Evolutionary conservation across 352 stramenopile genomes (phyloP).

Genomic region (Globisporangium takayamanum): DNA sequence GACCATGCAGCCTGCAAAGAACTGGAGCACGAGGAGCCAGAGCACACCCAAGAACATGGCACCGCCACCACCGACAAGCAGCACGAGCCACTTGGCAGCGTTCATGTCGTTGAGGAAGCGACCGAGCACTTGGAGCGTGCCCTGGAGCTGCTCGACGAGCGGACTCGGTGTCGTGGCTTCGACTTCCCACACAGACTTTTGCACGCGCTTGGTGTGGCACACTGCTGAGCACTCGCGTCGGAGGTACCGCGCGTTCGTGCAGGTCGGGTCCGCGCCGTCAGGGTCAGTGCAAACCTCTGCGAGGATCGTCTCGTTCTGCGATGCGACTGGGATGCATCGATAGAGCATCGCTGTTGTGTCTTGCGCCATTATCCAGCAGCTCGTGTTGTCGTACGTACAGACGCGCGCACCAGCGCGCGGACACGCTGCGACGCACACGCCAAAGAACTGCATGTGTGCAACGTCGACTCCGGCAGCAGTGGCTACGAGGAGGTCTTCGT

Average conservation of each 20-base stretch:
- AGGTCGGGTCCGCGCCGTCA: slow-evolving; percentile 38
- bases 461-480: slow-evolving; percentile 28
- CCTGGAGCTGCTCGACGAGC: slow-evolving; percentile 66
- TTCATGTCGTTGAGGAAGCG: slow-evolving; percentile 76
- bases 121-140: slow-evolving; percentile 43
- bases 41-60: slow-evolving; percentile 50
- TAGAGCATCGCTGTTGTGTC: slow-evolving; percentile 56
- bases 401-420: slow-evolving; percentile 39
- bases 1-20: slow-evolving; percentile 70
- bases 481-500: slow-evolving; percentile 68
- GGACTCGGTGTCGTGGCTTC: slow-evolving; percentile 52
- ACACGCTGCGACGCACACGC: slow-evolving; percentile 64
- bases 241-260: slow-evolving; percentile 36
- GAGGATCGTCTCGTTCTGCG: slow-evolving; percentile 54
- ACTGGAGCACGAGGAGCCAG: slow-evolving; percentile 75
- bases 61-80: slow-evolving; percentile 46
- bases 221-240: slow-evolving; percentile 28
- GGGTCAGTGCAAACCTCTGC: slow-evolving; percentile 59
- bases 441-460: slow-evolving; percentile 66
- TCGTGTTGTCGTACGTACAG: slow-evolving; percentile 63
- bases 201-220: slow-evolving; percentile 61
- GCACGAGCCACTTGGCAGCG: slow-evolving; percentile 44
- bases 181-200: slow-evolving; percentile 56
- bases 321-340: slow-evolving; percentile 65
- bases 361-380: slow-evolving; percentile 56